Evolutionary conservation across 73 alveolate species (phyloP), one percentile per base, ranked within the genome.

Genomic region (Effrenium voratum): DNA sequence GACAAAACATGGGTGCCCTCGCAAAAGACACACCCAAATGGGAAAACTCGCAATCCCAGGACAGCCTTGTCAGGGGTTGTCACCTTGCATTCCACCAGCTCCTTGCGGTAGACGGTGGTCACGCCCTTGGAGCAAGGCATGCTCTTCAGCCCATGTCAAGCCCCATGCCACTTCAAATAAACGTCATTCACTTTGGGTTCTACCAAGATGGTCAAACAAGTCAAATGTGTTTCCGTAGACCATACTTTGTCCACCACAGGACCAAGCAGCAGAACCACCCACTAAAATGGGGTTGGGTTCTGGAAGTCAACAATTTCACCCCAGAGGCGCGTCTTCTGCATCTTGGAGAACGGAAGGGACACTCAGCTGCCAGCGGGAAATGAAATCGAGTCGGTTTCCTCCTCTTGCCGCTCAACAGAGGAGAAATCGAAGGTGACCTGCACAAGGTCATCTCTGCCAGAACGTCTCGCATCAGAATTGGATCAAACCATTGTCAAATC

Each of bases 91-190:
- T 92, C 98, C 49, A 92, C 98, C 52, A 92, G n/a, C 49, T 92
- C 98, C 85, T 92, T 92, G 13, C 98, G 98, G 81, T 92, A 92
- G 66, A 92, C 98, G 41, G 98, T 92, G 46, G 98, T 92, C 90
- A 92, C 98, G 43, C 98, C 98, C 90, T 72, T 40, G 36, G 57
- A 45, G 34, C 46, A 24, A 70, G 45, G 19, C 32, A 24, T 57
- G 28, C 66, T 52, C 10, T 52, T 13, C 28, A 19, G 66, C 10
- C 66, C 10, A 52, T 52, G 19, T 52, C 19, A 13, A 52, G 10
- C 10, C 10, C 19, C 10, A 52, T 10, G 66, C 10, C 28, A 10
- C 66, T 19, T 19, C 66, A 52, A 52, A 52, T 13, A 13, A 52
- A 19, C 66, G 66, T 52, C 10, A 19, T 10, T 52, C 10, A 52